These are phyloP conservation scores for Xylaria sp. DNA, from an alignment of 2,329 filamentous ascomycete genomes.

Conservation along the genomic window DNA sequence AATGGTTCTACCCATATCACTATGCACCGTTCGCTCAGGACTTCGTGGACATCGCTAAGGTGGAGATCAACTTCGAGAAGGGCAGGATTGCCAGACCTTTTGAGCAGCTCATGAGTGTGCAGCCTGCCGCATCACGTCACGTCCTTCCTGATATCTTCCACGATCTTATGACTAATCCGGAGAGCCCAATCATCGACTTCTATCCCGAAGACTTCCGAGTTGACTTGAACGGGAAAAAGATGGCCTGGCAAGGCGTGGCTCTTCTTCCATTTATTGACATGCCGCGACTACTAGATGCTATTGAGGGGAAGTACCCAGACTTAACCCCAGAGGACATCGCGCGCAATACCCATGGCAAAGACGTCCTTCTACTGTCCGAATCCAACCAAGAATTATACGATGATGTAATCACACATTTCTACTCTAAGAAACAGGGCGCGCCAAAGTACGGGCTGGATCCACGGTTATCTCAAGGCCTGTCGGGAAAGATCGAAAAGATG, in stretches of 20 bases:
- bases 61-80: slow-evolving; percentile 81
- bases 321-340: slow-evolving; percentile 75
- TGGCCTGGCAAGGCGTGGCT: slow-evolving; percentile 95
- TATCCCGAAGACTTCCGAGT: slow-evolving; percentile 94
- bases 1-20: slow-evolving; percentile 98
- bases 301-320: slow-evolving; percentile 79
- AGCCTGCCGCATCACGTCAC: slow-evolving; percentile 90
- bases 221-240: slow-evolving; percentile 97
- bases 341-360: slow-evolving; percentile 79
- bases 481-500: slow-evolving; percentile 80
- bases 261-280: slow-evolving; percentile 96
- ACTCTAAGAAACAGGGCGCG: slow-evolving; percentile 80
- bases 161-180: slow-evolving; percentile 81
- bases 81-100: slow-evolving; percentile 87
- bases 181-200: slow-evolving; percentile 95
- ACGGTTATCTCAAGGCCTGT: slow-evolving; percentile 73
- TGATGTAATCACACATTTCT: slow-evolving; percentile 81
- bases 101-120: slow-evolving; percentile 96
- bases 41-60: slow-evolving; percentile 79
- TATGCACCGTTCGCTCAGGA: slow-evolving; percentile 97
- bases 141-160: slow-evolving; percentile 89
- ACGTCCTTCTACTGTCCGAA: slow-evolving; percentile 84
- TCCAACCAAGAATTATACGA: slow-evolving; percentile 79
- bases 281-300: slow-evolving; percentile 78
- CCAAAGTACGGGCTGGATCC: slow-evolving; percentile 74